Percentiles rank a stretch among this genome's conserved stretches.
phyloP scores from a whole-genome alignment of 768 basidiomycete genomes.

The Suillus plorans region DNA sequence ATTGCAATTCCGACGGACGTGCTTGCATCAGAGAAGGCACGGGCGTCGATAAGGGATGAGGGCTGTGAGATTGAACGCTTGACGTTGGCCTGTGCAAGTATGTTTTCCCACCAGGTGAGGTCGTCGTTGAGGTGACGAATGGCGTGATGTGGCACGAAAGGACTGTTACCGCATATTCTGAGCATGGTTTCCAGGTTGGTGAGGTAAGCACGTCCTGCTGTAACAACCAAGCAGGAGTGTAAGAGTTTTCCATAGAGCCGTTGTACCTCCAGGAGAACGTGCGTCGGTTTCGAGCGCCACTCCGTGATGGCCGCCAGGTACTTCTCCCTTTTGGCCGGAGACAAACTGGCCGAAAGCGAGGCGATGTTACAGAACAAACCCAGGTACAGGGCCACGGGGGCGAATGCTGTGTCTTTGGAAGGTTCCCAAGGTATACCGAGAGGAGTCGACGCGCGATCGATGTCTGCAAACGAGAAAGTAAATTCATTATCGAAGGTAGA shows the following conservation, averaged over 20 bases:
- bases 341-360: too few relatives aligned
- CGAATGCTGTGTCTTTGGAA: too few relatives aligned
- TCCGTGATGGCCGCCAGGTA: too few relatives aligned
- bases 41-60: conserved; percentile 20
- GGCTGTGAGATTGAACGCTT: not conserved
- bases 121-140: conserved; percentile 14
- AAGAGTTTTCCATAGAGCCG: conserved; percentile 42
- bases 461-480: too few relatives aligned
- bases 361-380: too few relatives aligned
- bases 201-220: conserved; percentile 37
- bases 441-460: too few relatives aligned
- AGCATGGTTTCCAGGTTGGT: conserved; percentile 42
- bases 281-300: conserved; percentile 8
- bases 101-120: conserved; percentile 35
- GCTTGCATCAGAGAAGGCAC: conserved; percentile 36
- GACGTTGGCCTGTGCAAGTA: not conserved
- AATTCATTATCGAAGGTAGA: too few relatives aligned
- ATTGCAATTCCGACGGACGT: conserved; percentile 34
- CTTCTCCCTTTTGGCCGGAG: too few relatives aligned
- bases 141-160: conserved; percentile 28
- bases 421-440: too few relatives aligned
- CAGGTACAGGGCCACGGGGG: too few relatives aligned
- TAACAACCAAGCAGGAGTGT: conserved; percentile 33
- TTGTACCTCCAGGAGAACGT: conserved; percentile 33
- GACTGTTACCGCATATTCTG: conserved; percentile 23